Evolutionary conservation across 2,329 filamentous ascomycete species (phyloP), one percentile per base, ranked within the genome.

Genomic region (Botryotinia globosa): DNA sequence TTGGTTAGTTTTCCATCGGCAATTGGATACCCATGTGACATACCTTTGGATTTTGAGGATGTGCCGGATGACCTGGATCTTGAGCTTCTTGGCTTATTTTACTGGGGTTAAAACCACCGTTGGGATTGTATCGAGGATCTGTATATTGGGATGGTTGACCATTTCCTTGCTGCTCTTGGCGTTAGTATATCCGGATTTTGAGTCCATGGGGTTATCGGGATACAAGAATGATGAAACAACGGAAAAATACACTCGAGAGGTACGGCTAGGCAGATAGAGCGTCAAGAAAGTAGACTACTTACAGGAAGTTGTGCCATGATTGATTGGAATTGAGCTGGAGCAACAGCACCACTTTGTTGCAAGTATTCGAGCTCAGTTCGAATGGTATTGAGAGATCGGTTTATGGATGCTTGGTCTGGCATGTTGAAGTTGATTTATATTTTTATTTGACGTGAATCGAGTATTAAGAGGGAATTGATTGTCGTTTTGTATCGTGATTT

Each of bases 281-380:
- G 10, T n/a, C 1, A 54, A 1, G 34, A 25, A 16, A 12, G 0
- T 22, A 0, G 20, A 37, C 0, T 48, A 9, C 72, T 25, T 75
- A 80, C 79, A 16, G 80, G 80, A n/a, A 81, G 73, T 72, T 81
- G 80, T 37, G 79, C 79, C 74, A 78, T 76, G 54, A 81, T 81
- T 12, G 76, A 78, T 51, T 80, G 74, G 39, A 80, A 77, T 73
- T 81, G 80, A n/a, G 77, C 73, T 2, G 76, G 75, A 32, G 74
- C 76, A 8, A 81, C 66, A 3, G 81, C 77, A 48, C 78, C 78
- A 25, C 74, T 74, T 44, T 79, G 78, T 59, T 79, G 77, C 20
- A 81, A 76, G 74, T 77, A 81, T 71, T 81, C 79, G 16, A 76
- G 69, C 62, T 77, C 76, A 0, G 77, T 78, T 16, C 73, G 73